phyloP scores from a whole-genome alignment of 768 basidiomycete species.

The Crassisporium funariophilum region DNA sequence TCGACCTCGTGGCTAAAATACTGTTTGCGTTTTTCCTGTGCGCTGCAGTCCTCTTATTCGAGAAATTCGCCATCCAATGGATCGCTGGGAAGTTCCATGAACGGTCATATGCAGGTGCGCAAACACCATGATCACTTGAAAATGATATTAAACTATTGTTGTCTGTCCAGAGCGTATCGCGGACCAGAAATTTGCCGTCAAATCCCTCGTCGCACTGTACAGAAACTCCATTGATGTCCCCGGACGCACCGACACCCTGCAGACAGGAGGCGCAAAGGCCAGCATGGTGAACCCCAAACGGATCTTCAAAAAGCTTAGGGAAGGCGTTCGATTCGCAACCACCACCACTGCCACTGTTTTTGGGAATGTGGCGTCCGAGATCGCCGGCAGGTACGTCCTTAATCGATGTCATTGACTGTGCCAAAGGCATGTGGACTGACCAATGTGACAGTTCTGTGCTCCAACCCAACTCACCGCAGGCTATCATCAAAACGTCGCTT shows the following conservation, averaged over 20 bases:
- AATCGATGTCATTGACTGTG: neutral
- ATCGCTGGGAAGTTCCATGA: slow-evolving; percentile 86
- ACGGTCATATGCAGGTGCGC: slow-evolving; percentile 63
- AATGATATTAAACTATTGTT: slow-evolving; percentile 10
- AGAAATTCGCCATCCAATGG: slow-evolving; percentile 87
- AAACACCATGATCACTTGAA: neutral
- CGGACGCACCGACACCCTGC: slow-evolving; percentile 66
- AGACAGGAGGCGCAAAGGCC: slow-evolving; percentile 37
- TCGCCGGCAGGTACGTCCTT: slow-evolving; percentile 46
- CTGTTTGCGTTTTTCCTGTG: slow-evolving; percentile 76
- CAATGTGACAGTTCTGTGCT: slow-evolving; percentile 58
- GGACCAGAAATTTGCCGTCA: slow-evolving; percentile 80
- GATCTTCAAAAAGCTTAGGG: slow-evolving; percentile 69
- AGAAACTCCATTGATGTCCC: slow-evolving; percentile 74
- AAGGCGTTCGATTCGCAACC: slow-evolving; percentile 71
- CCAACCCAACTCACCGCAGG: slow-evolving; percentile 85
- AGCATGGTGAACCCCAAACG: slow-evolving; percentile 54
- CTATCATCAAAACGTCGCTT: slow-evolving; percentile 78
- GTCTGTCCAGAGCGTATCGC: slow-evolving; percentile 66
- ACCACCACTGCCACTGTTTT: slow-evolving; percentile 79
- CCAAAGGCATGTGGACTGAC: neutral
- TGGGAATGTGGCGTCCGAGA: slow-evolving; percentile 59
- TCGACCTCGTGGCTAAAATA: slow-evolving; percentile 62
- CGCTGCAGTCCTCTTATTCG: slow-evolving; percentile 67
- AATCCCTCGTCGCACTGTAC: slow-evolving; percentile 73